Evolutionary conservation across 2,329 filamentous ascomycete species (phyloP), one percentile per base, ranked within the genome.

Genomic region (Fusarium transvaalense): DNA sequence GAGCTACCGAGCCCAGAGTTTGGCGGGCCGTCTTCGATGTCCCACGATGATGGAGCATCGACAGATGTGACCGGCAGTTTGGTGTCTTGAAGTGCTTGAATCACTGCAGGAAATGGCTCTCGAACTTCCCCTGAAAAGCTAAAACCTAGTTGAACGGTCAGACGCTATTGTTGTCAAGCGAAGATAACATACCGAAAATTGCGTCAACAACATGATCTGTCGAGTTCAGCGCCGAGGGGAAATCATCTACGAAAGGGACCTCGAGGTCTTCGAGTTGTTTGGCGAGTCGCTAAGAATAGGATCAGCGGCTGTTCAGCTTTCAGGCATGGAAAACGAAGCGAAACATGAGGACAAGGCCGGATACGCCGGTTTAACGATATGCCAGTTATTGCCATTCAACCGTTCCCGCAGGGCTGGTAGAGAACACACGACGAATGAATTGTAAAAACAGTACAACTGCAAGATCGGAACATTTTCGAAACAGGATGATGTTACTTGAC

Each of bases 21-120:
- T 13, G 94, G 94, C 10, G 95, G 95, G 0, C 96, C 96, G 13
- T 84, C 83, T 75, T 97, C 92, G 58, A 99, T 97, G 78, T 96
- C 89, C 96, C 96, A 99, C 3, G 92, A 96, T 32, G 93, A 97
- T 2, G 96, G 96, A 9, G 93, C 94, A 80, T 99, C 96, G 23
- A 99, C 92, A 4, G 93, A 92, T 4, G 96, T 90, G 0, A 98
- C 91, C 0, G 94, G 92, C 10, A 96, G 75, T 27, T 85, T 85
- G 7, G 92, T 91, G 41, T 89, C 85, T 71, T 93, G 88, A 37
- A 99, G 84, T 10, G 91, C 89, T 64, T 86, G 83, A 72, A 99
- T 97, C 15, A 97, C 91, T 0, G 85, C 85, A 1, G 91, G 90
- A 76, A 98, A 99, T 2, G 96, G 96, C 69, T 97, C 93, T n/a